Conservation (phyloP, 2,329 filamentous ascomycete species). For the Monilinia aucupariae region DNA sequence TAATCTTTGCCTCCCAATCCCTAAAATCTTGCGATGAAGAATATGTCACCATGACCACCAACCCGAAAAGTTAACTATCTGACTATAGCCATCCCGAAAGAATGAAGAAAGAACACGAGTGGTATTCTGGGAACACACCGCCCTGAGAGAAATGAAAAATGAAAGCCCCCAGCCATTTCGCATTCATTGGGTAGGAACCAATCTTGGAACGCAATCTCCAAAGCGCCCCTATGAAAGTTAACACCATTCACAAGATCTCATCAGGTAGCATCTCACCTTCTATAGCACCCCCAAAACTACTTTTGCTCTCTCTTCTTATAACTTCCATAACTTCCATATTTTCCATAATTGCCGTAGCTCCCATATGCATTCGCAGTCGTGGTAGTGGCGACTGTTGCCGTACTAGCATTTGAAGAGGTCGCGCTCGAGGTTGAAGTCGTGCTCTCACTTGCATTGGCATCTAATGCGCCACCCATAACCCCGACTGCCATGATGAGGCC, state of each 20-base stretch:
- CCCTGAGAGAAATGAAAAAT: background rate
- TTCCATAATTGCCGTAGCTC: constrained; percentile 11
- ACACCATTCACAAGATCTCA: background rate
- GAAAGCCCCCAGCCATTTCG: background rate
- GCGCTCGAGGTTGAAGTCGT: background rate
- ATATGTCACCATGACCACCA: background rate
- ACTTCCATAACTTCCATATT: constrained; percentile 14
- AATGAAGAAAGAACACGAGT: background rate
- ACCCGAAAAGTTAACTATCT: background rate
- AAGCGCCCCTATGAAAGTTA: background rate
- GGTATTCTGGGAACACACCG: background rate
- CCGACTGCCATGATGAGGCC: background rate
- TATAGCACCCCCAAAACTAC: background rate
- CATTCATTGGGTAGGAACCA: background rate
- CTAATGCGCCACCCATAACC: background rate
- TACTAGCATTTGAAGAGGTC: background rate
- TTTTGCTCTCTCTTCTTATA: constrained; percentile 9
- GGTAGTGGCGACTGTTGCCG: background rate
- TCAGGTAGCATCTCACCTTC: background rate
- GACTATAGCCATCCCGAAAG: background rate
- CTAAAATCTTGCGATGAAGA: background rate
- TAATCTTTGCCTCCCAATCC: background rate
- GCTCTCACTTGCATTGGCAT: background rate
- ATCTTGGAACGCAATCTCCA: background rate
- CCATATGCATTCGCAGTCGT: background rate